Conservation (phyloP, 78 protist genomes). For the Polysphondylium violaceum region DNA sequence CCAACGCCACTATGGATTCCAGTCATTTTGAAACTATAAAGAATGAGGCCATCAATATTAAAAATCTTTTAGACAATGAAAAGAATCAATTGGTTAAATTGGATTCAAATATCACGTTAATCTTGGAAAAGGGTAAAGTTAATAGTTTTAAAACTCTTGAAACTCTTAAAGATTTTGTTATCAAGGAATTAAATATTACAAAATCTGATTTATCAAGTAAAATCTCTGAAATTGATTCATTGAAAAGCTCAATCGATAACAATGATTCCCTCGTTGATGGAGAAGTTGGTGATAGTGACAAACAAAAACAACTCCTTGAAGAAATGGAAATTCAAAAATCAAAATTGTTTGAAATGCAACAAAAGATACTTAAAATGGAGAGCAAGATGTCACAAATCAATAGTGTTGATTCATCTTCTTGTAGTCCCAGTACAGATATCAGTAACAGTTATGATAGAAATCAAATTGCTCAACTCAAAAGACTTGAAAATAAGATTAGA, state of each 20-base stretch:
- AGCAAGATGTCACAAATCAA: not conserved
- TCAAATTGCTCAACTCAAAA: conserved; percentile 46
- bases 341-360: conserved; percentile 61
- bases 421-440: not conserved
- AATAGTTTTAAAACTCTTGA: conserved; percentile 20
- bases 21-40: not conserved
- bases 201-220: conserved; percentile 30
- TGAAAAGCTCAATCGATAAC: conserved; percentile 1
- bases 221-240: conserved; percentile 4
- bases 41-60: conserved; percentile 9
- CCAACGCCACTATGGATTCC: not conserved
- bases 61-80: conserved; percentile 8
- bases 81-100: conserved; percentile 32
- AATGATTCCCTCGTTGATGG: not conserved
- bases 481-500: conserved; percentile 57
- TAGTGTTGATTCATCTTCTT: not conserved
- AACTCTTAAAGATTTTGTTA: conserved; percentile 30
- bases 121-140: conserved; percentile 27
- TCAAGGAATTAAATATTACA: conserved; percentile 53
- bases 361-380: conserved; percentile 45
- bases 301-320: not conserved
- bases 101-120: not conserved
- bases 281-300: not conserved
- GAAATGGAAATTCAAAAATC: conserved; percentile 46
- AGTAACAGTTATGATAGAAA: conserved; percentile 29